A percentile compares a stretch with the other conserved stretches of the same genome.
phyloP scores from a whole-genome alignment of 148 eudicot species.

The Rhododendron ovatum region DNA sequence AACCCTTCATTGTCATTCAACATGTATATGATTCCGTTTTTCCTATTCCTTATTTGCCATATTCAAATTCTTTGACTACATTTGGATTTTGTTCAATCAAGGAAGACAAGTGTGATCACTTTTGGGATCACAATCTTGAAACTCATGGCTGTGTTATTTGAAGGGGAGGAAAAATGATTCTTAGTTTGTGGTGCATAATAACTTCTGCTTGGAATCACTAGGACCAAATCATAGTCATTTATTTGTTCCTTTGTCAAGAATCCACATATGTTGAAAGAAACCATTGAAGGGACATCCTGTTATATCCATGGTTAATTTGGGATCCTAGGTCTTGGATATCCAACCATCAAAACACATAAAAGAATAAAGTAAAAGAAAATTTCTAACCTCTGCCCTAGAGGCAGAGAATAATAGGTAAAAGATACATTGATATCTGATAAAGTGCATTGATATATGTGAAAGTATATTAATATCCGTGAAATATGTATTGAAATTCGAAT shows the following conservation, averaged over 20 bases:
- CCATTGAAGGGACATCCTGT: not conserved
- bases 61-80: not conserved
- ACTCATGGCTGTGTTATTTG: not conserved
- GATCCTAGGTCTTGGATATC: constrained; percentile 6
- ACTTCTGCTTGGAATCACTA: constrained; percentile 5
- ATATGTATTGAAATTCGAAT: too few species aligned
- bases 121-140: constrained; percentile 9
- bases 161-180: not conserved
- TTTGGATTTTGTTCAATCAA: not conserved
- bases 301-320: not conserved
- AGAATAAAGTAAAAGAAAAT: not conserved
- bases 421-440: not conserved
- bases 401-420: too few species aligned
- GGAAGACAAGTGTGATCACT: not conserved
- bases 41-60: not conserved
- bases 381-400: not conserved
- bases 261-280: not conserved
- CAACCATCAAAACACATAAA: not conserved
- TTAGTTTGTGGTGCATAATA: constrained; percentile 3
- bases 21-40: not conserved
- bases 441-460: not conserved
- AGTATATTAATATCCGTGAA: not conserved
- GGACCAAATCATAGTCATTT: not conserved
- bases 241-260: constrained; percentile 4
- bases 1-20: not conserved